A percentile compares a stretch with the other conserved stretches of the same genome.
phyloP scores from a whole-genome alignment of 495 filamentous ascomycete species.

The Penicillium pulvis region DNA sequence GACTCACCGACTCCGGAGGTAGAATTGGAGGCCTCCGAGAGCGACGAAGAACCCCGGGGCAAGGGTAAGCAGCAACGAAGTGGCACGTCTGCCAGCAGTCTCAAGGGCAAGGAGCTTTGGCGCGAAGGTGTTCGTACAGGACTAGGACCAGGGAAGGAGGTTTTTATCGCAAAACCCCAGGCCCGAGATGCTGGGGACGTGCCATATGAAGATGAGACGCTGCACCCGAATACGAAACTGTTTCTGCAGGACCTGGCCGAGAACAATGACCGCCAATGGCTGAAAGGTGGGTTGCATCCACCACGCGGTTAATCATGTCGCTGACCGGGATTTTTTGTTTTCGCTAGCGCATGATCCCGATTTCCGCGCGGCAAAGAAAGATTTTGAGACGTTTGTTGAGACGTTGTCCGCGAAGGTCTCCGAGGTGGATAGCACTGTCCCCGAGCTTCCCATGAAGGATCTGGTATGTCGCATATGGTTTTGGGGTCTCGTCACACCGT shows the following conservation, averaged over 20 bases:
- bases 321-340: constrained; percentile 14
- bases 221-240: constrained; percentile 81
- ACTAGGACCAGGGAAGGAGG: constrained; percentile 61
- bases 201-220: constrained; percentile 64
- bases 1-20: constrained; percentile 17
- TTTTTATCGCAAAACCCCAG: constrained; percentile 71
- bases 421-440: constrained; percentile 74
- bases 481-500: background rate
- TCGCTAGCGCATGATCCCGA: constrained; percentile 69
- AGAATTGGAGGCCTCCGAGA: constrained; percentile 23
- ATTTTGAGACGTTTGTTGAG: constrained; percentile 77
- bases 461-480: constrained; percentile 50
- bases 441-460: constrained; percentile 80
- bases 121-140: constrained; percentile 57
- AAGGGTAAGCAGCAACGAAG: constrained; percentile 19
- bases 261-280: constrained; percentile 81
- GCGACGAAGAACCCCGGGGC: constrained; percentile 13
- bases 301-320: constrained; percentile 7
- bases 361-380: constrained; percentile 72
- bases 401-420: constrained; percentile 67
- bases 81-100: constrained; percentile 8
- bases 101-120: constrained; percentile 57
- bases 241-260: constrained; percentile 74
- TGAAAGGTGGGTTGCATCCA: constrained; percentile 61
- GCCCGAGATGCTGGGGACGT: constrained; percentile 65